Conservation (phyloP, 148 eudicot species). For the Amaranthus cruentus region DNA sequence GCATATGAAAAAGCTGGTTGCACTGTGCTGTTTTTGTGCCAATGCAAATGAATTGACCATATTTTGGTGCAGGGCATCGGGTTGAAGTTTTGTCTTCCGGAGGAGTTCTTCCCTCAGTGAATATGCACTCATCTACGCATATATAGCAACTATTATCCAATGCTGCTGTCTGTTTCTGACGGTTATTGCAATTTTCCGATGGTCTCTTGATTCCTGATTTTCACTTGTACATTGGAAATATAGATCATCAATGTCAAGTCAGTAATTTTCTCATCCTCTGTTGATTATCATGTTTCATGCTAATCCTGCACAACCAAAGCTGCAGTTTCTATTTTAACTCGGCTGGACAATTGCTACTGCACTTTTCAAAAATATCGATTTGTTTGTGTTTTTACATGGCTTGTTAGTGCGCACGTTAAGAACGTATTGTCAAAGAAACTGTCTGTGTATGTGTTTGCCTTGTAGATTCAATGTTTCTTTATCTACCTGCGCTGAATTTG, state of each 20-base stretch:
- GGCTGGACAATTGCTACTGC: too few species aligned
- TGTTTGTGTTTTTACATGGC: too few species aligned
- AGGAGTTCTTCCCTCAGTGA: constrained; percentile 46
- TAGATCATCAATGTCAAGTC: neutral
- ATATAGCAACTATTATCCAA: neutral
- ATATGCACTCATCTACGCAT: neutral
- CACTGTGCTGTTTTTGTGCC: neutral
- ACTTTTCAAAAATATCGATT: too few species aligned
- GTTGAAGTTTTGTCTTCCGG: constrained; percentile 67
- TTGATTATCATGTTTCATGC: neutral
- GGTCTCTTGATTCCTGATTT: constrained; percentile 6
- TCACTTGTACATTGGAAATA: neutral
- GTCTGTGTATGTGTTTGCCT: too few species aligned
- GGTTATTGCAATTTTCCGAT: neutral
- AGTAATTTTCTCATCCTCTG: neutral
- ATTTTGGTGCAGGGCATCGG: constrained; percentile 57
- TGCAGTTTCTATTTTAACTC: too few species aligned
- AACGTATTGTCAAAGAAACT: too few species aligned
- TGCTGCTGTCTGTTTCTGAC: neutral
- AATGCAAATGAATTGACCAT: neutral
- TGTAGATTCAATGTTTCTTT: too few species aligned
- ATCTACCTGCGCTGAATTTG: too few species aligned
- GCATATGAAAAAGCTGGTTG: neutral
- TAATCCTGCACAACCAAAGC: too few species aligned
- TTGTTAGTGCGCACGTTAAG: too few species aligned